Evolutionary conservation across 2,329 filamentous ascomycete genomes (phyloP).

Genomic region (Monilinia fructigena): DNA sequence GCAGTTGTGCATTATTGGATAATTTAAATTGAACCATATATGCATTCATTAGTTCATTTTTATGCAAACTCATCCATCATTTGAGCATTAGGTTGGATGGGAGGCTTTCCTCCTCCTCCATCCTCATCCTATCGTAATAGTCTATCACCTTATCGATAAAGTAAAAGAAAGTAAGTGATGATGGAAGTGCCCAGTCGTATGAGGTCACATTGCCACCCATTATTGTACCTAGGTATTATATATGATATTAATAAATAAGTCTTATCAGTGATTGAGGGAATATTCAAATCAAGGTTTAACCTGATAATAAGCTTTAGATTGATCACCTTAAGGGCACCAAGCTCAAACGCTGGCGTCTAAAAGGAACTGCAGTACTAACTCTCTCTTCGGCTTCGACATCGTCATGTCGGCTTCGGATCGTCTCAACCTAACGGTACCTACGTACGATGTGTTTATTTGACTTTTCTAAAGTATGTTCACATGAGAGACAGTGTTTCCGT

Average conservation of each 20-base stretch:
- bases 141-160: slow-evolving; percentile 20
- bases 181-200: not conserved
- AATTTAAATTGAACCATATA: too few relatives aligned
- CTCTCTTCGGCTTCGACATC: not conserved
- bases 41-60: not conserved
- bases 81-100: not conserved
- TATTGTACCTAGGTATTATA: not conserved
- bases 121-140: slow-evolving; percentile 5
- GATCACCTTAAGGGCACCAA: too few relatives aligned
- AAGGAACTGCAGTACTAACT: not conserved
- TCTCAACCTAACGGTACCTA: not conserved
- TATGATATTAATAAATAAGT: not conserved
- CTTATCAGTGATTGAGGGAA: not conserved
- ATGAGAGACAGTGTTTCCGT: slow-evolving; percentile 12
- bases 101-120: too few relatives aligned
- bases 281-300: slow-evolving; percentile 5
- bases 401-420: not conserved
- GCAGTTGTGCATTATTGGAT: too few relatives aligned
- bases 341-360: slow-evolving; percentile 18
- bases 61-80: slow-evolving; percentile 16
- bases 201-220: not conserved
- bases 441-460: not conserved
- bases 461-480: slow-evolving; percentile 4
- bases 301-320: slow-evolving; percentile 10
- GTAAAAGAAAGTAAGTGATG: not conserved